Evolutionary conservation across 2,329 filamentous ascomycete genomes (phyloP).

Genomic region (Onygenales sp.): DNA sequence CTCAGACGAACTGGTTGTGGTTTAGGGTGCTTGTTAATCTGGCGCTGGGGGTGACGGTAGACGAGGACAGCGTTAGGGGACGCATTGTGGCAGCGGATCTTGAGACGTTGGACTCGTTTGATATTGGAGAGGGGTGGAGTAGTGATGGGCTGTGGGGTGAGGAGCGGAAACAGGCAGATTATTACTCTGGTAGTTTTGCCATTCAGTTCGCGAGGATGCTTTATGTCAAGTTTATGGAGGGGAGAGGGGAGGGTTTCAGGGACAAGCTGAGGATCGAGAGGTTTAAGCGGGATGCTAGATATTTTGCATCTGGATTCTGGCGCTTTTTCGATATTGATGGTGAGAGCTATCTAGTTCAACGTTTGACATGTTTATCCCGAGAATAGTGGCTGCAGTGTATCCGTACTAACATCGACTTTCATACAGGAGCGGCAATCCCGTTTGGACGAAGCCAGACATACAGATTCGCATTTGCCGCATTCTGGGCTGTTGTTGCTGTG

Average conservation of each 20-base stretch:
- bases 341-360: slow-evolving; percentile 13
- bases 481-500: slow-evolving; percentile 39
- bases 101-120: slow-evolving; percentile 10
- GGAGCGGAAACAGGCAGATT: slow-evolving; percentile 9
- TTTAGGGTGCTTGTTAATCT: slow-evolving; percentile 12
- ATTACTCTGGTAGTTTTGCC: slow-evolving; percentile 15
- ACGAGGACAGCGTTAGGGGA: slow-evolving; percentile 4
- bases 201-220: slow-evolving; percentile 14
- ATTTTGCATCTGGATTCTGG: slow-evolving; percentile 38
- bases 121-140: slow-evolving; percentile 11
- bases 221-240: slow-evolving; percentile 23
- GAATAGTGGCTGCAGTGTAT: neutral
- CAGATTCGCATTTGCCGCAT: slow-evolving; percentile 42
- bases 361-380: too few species aligned
- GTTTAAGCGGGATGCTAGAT: slow-evolving; percentile 31
- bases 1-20: slow-evolving; percentile 13
- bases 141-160: slow-evolving; percentile 10
- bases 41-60: slow-evolving; percentile 5
- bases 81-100: slow-evolving; percentile 5
- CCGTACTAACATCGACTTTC: neutral
- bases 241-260: slow-evolving; percentile 23
- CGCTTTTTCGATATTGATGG: slow-evolving; percentile 40
- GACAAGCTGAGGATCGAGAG: neutral
- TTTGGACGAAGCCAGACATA: slow-evolving; percentile 45
- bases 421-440: slow-evolving; percentile 40